Percentiles rank a stretch among this genome's conserved stretches.
phyloP scores from a whole-genome alignment of 2,329 filamentous ascomycete genomes.

The Didymellaceae sp. region DNA sequence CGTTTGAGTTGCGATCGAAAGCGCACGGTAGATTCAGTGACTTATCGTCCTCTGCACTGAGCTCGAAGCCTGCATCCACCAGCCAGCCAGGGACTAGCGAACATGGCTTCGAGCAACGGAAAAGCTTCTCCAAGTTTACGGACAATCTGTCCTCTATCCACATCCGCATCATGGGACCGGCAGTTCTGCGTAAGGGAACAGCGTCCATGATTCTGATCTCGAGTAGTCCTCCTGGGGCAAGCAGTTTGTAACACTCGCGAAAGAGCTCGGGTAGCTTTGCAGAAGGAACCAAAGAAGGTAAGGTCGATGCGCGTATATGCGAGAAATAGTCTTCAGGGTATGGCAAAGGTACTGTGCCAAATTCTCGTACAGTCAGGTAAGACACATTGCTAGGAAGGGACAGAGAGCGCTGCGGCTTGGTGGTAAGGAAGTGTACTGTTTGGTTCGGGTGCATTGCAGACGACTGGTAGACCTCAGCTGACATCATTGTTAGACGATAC shows the following conservation, averaged over 20 bases:
- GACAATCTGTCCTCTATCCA: constrained; percentile 70
- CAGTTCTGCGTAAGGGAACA: constrained; percentile 60
- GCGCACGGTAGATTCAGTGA: constrained; percentile 42
- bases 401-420: constrained; percentile 40
- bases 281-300: constrained; percentile 64
- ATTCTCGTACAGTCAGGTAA: constrained; percentile 40
- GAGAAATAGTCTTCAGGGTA: constrained; percentile 44
- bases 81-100: constrained; percentile 66
- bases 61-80: constrained; percentile 58
- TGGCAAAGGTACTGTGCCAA: constrained; percentile 59
- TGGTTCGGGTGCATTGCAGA: constrained; percentile 50
- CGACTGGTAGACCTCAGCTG: constrained; percentile 54
- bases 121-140: constrained; percentile 64
- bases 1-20: constrained; percentile 23
- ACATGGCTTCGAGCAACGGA: constrained; percentile 66
- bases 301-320: constrained; percentile 53
- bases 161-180: constrained; percentile 63
- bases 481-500: constrained; percentile 37
- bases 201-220: constrained; percentile 70
- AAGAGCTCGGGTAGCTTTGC: constrained; percentile 64
- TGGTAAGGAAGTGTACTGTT: constrained; percentile 48
- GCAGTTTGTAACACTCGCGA: constrained; percentile 62
- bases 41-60: constrained; percentile 31
- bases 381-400: constrained; percentile 43
- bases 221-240: constrained; percentile 62